A percentile compares a stretch with the other conserved stretches of the same genome.
Evolutionary conservation across 2,329 filamentous ascomycete species (phyloP).

Genomic region (Diaporthe citriasiana): DNA sequence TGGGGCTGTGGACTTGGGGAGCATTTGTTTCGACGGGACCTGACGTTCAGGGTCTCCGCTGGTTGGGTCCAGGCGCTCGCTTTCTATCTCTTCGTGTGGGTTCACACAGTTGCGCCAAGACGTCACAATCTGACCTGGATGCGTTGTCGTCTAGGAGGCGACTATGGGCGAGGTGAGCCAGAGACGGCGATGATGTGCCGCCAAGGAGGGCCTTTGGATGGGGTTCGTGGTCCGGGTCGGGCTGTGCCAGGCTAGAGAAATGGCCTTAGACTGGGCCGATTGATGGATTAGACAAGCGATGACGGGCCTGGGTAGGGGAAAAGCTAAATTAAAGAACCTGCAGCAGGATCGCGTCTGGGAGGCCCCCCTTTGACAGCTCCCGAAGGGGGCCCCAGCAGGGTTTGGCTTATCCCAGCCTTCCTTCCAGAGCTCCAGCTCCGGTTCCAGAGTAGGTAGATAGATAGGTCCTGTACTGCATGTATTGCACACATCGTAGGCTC

Average conservation of each 20-base stretch:
- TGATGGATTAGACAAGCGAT: conserved; percentile 33
- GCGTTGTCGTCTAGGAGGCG: conserved; percentile 6
- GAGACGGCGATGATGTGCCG: conserved; percentile 21
- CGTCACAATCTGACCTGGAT: conserved; percentile 22
- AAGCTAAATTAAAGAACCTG: conserved; percentile 17
- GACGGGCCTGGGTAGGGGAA: conserved; percentile 5
- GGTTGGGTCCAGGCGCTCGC: conserved; percentile 22
- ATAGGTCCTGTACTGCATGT: background rate
- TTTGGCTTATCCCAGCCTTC: background rate
- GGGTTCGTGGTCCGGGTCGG: conserved; percentile 1
- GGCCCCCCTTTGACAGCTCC: conserved; percentile 26
- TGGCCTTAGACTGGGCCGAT: conserved; percentile 4
- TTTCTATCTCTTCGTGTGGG: conserved; percentile 29
- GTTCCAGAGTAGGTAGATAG: too few species aligned
- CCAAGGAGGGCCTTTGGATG: conserved; percentile 23
- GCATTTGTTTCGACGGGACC: conserved; percentile 28
- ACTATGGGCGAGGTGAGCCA: conserved; percentile 3
- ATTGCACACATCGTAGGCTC: background rate
- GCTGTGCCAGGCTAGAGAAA: conserved; percentile 5
- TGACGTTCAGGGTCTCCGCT: conserved; percentile 32
- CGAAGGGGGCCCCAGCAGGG: background rate
- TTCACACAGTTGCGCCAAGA: conserved; percentile 28
- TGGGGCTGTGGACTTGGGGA: conserved; percentile 22
- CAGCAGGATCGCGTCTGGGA: conserved; percentile 30
- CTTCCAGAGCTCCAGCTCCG: conserved; percentile 4